Conservation (phyloP, 2,329 filamentous ascomycete species). For the Grosmannia clavigera region DNA sequence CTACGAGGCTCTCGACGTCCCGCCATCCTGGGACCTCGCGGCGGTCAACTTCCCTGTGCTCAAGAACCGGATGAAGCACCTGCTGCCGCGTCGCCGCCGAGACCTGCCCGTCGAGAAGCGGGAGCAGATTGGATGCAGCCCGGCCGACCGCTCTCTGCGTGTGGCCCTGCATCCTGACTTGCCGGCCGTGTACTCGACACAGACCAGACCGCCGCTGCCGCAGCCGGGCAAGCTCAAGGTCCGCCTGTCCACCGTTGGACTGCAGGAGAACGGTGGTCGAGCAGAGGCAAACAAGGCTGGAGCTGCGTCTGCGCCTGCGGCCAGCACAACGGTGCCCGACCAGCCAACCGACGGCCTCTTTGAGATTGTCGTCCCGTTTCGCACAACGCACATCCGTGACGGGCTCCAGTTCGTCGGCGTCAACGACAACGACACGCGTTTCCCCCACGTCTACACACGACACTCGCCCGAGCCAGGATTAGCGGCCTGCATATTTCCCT, state of each 20-base stretch:
- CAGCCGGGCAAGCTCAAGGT: conserved; percentile 9
- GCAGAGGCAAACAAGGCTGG: background rate
- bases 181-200: conserved; percentile 7
- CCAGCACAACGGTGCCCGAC: background rate
- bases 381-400: conserved; percentile 63
- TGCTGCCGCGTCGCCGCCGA: conserved; percentile 36
- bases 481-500: conserved; percentile 82
- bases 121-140: conserved; percentile 42
- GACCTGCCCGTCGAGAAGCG: conserved; percentile 44
- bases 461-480: conserved; percentile 68
- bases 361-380: conserved; percentile 59
- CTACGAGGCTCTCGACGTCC: conserved; percentile 52
- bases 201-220: background rate
- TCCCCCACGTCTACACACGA: conserved; percentile 83
- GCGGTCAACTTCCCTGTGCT: conserved; percentile 66
- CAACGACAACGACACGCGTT: conserved; percentile 65
- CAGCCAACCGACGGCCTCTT: conserved; percentile 14
- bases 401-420: conserved; percentile 87
- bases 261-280: background rate
- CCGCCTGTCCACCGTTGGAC: conserved; percentile 4
- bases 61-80: conserved; percentile 49
- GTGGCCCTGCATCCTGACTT: conserved; percentile 25
- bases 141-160: conserved; percentile 39
- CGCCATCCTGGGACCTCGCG: conserved; percentile 47
- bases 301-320: background rate